These are phyloP conservation scores for Fusarium sp. DNA, from an alignment of 2,329 filamentous ascomycete genomes.

Conservation along the genomic window DNA sequence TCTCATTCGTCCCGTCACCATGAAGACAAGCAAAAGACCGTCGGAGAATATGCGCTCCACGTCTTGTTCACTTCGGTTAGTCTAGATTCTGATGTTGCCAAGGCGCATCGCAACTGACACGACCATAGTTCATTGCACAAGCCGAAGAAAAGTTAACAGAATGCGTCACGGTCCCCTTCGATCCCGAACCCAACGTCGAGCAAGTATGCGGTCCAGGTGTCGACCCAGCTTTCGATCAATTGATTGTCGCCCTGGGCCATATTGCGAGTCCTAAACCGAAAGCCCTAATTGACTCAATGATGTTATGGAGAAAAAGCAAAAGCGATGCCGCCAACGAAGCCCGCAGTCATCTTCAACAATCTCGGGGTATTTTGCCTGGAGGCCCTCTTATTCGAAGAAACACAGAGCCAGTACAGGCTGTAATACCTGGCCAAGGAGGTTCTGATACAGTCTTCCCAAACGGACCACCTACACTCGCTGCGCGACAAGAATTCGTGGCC, in stretches of 20 bases:
- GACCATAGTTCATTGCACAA: conserved; percentile 84
- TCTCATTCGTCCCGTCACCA: conserved; percentile 82
- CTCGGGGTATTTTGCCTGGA: conserved; percentile 59
- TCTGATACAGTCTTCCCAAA: conserved; percentile 53
- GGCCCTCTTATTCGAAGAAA: conserved; percentile 77
- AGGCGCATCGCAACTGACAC: conserved; percentile 33
- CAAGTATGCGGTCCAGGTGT: conserved; percentile 90
- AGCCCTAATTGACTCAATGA: conserved; percentile 95
- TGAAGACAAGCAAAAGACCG: conserved; percentile 86
- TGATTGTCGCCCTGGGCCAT: conserved; percentile 92
- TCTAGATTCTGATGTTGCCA: conserved; percentile 35
- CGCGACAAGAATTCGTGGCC: conserved; percentile 79
- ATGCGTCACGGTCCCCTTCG: conserved; percentile 84
- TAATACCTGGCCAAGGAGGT: conserved; percentile 42
- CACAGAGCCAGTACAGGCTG: conserved; percentile 76
- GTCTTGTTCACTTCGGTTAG: conserved; percentile 92
- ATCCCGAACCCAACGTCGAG: conserved; percentile 88
- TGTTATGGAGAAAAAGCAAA: conserved; percentile 98
- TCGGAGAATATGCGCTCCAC: conserved; percentile 97
- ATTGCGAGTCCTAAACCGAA: conserved; percentile 96
- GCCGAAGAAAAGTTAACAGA: conserved; percentile 97
- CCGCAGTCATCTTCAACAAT: conserved; percentile 70
- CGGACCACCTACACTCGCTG: conserved; percentile 59
- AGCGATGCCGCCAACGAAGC: conserved; percentile 87
- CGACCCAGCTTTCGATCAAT: conserved; percentile 91